Conservation (phyloP, 1,139 yeast species). For the Sugiyamaella pinicola region DNA sequence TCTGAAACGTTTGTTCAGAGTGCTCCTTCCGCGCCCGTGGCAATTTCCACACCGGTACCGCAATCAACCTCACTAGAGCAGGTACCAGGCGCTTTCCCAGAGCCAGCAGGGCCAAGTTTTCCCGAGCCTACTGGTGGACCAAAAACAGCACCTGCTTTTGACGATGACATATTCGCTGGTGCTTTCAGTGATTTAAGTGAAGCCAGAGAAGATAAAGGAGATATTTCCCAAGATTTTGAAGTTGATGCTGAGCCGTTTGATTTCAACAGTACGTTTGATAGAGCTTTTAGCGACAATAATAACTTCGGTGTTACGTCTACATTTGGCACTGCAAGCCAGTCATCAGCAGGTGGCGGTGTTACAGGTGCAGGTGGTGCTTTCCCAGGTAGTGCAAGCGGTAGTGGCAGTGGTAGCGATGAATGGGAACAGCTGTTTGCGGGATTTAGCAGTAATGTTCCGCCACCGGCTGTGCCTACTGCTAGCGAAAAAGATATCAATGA, state of each 20-base stretch:
- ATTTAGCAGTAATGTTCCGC: conserved; percentile 61
- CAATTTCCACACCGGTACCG: background rate
- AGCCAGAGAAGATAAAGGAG: conserved; percentile 33
- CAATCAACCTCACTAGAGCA: background rate
- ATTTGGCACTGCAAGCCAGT: conserved; percentile 13
- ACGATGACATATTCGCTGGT: conserved; percentile 33
- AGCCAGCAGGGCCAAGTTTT: no score
- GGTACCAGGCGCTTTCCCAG: background rate
- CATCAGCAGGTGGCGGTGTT: conserved; percentile 15
- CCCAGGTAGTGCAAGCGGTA: background rate
- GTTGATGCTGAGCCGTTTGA: conserved; percentile 45
- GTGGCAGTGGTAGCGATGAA: conserved; percentile 53
- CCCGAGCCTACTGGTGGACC: conserved; percentile 5
- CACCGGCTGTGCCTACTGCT: conserved; percentile 25
- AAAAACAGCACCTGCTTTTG: conserved; percentile 19
- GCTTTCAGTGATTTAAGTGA: conserved; percentile 37
- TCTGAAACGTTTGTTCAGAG: conserved; percentile 19
- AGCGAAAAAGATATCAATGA: conserved; percentile 29
- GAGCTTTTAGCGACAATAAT: conserved; percentile 24
- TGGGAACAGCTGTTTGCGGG: conserved; percentile 96
- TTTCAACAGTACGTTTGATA: conserved; percentile 41
- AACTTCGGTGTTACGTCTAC: conserved; percentile 12
- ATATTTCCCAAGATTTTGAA: conserved; percentile 26
- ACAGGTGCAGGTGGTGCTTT: background rate
- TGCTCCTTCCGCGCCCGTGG: background rate